Conservation (phyloP, 225 moss, liverwort and hornwort species). For the Polytrichum formosum region DNA sequence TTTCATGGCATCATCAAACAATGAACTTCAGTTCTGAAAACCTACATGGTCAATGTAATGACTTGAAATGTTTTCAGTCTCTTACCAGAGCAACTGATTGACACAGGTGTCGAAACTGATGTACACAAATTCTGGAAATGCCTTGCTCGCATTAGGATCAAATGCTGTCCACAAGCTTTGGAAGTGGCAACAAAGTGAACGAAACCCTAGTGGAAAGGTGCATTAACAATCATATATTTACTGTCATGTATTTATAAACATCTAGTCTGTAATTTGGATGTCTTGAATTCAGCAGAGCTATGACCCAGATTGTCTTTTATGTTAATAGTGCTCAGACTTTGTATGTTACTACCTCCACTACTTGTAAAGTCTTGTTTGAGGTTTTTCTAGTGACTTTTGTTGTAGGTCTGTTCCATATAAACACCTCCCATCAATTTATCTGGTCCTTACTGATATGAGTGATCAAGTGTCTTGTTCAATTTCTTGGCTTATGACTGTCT, state of each 20-base stretch:
- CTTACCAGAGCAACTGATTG: not conserved
- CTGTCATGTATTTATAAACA: not conserved
- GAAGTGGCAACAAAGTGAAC: conserved; percentile 96
- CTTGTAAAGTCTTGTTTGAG: no score
- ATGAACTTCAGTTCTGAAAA: not conserved
- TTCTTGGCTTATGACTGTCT: no score
- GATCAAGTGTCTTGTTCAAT: no score
- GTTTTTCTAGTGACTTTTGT: no score
- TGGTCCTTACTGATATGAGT: no score
- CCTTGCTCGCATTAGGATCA: conserved; percentile 82
- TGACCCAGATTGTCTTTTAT: no score
- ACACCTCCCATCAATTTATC: no score
- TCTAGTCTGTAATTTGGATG: not conserved
- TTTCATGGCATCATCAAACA: not conserved
- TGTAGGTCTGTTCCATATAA: no score
- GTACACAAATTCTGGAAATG: conserved; percentile 87
- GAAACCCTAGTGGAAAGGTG: conserved; percentile 79
- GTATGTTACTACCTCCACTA: no score
- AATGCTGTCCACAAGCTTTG: conserved; percentile 98
- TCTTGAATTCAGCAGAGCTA: not conserved
- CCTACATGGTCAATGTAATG: no score
- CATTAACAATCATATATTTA: not conserved
- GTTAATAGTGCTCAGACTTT: no score
- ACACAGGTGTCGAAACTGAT: conserved; percentile 85
- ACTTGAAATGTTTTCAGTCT: no score